Conservation (phyloP, 306 rosid genomes). For the Sicyos edulis region DNA sequence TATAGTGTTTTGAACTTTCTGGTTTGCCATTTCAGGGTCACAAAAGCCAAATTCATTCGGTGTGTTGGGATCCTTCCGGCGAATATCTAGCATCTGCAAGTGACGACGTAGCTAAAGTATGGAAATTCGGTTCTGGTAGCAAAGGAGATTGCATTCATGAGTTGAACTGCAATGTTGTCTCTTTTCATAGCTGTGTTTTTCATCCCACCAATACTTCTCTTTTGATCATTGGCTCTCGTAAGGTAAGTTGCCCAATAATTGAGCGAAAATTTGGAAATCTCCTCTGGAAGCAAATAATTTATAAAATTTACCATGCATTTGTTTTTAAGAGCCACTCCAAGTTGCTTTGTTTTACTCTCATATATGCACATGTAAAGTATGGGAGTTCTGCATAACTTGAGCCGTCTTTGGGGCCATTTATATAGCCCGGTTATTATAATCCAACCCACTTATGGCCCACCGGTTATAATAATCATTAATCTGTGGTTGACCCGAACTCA, state of each 20-base stretch:
- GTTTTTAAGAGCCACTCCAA: not conserved
- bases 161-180: slow-evolving; percentile 37
- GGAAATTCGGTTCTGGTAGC: slow-evolving; percentile 46
- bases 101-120: slow-evolving; percentile 52
- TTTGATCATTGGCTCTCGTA: slow-evolving; percentile 52
- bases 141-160: slow-evolving; percentile 47
- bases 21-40: slow-evolving; percentile 51
- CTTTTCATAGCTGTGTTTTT: slow-evolving; percentile 50
- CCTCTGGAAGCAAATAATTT: slow-evolving; percentile 2
- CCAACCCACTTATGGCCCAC: too few species aligned
- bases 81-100: slow-evolving; percentile 68
- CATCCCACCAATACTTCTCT: slow-evolving; percentile 51
- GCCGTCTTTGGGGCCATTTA: not conserved
- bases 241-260: slow-evolving; percentile 35
- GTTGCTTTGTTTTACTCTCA: not conserved
- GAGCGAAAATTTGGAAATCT: not conserved
- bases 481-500: too few species aligned
- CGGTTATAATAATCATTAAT: too few species aligned
- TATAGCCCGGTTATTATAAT: too few species aligned
- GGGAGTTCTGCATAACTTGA: not conserved
- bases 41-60: slow-evolving; percentile 39
- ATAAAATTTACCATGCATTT: not conserved
- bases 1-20: slow-evolving; percentile 1
- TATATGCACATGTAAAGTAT: not conserved
- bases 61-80: slow-evolving; percentile 73